Evolutionary conservation across 1,284 basidiomycete species (phyloP), one percentile per base, ranked within the genome.

Genomic region (Tremellales sp.): DNA sequence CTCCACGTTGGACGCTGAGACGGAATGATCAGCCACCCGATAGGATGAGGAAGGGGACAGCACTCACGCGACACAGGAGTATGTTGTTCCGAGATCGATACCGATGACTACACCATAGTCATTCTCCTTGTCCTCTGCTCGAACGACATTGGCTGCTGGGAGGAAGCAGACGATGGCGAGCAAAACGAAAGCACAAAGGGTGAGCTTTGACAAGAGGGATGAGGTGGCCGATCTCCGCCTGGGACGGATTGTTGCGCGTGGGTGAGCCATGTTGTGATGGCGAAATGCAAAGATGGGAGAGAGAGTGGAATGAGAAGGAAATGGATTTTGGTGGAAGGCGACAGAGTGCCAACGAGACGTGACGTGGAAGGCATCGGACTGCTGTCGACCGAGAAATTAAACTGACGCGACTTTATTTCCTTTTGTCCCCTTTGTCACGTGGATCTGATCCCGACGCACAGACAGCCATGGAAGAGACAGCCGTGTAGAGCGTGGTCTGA

Each of bases 31-130:
- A 51, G 45, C 40, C 12, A 22, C 9, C 24, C 19, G 46, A 21
- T 32, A 45, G 24, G 26, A 39, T 31, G 27, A 19, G 16, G 14
- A 25, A 37, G 10, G 19, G n/a, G 37, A 27, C 40, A 33, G 32
- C 24, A 71, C 74, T 68, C 51, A 76, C 74, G 74, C 77, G 43
- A 78, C 76, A 70, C 76, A 78, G 55, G 76, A 77, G 65, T 78
- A 79, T 39, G 78, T 80, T n/a, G 78, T 79, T 68, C 77, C 77
- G 47, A 79, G 56, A 70, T 78, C 77, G 64, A 79, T 78, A 74
- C 78, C 92, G 72, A 95, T 95, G 40, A 97, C 92, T 37, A 86
- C 86, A 53, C 92, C 92, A 73, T 89, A 92, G 61, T 90, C 84
- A 38, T 71, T 65, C 32, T 64, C 63, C 44, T 72, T 70, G 29